Percentiles rank a stretch among this genome's conserved stretches.
These are phyloP conservation scores for Aspergillus persii DNA, from an alignment of 2,329 filamentous ascomycete genomes.

Conservation along the genomic window DNA sequence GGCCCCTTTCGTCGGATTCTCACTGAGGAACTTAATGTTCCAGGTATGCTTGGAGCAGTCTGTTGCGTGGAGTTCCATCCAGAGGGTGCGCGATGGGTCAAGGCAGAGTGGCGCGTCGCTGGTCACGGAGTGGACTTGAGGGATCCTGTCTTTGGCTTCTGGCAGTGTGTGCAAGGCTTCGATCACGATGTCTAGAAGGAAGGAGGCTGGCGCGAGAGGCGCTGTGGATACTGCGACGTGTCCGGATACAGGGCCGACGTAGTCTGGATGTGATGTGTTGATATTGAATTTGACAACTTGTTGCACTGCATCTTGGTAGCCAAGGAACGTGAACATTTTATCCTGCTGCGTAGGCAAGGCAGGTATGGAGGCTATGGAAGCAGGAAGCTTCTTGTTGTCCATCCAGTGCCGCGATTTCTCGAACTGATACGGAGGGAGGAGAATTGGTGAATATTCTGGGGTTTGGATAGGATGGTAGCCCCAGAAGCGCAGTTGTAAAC, in stretches of 20 bases:
- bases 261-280: slow-evolving; percentile 13
- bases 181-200: slow-evolving; percentile 16
- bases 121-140: slow-evolving; percentile 12
- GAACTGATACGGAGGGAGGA: slow-evolving; percentile 48
- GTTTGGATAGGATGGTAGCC: slow-evolving; percentile 31
- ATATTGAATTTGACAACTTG: slow-evolving; percentile 12
- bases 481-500: slow-evolving; percentile 40
- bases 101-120: slow-evolving; percentile 18
- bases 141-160: slow-evolving; percentile 10
- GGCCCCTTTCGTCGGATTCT: not conserved
- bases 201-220: slow-evolving; percentile 16
- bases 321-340: slow-evolving; percentile 7
- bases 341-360: not conserved
- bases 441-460: slow-evolving; percentile 19
- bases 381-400: slow-evolving; percentile 19
- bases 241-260: slow-evolving; percentile 11
- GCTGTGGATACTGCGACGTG: slow-evolving; percentile 17
- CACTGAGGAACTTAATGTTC: slow-evolving; percentile 11
- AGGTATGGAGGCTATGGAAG: not conserved
- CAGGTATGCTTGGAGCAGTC: slow-evolving; percentile 8
- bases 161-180: slow-evolving; percentile 16
- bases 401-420: slow-evolving; percentile 44
- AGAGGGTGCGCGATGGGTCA: slow-evolving; percentile 9
- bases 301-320: slow-evolving; percentile 11
- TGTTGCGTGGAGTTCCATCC: slow-evolving; percentile 6